A percentile compares a stretch with the other conserved stretches of the same genome.
Evolutionary conservation across 2,329 filamentous ascomycete species (phyloP).

Genomic region (Alternaria sp.): DNA sequence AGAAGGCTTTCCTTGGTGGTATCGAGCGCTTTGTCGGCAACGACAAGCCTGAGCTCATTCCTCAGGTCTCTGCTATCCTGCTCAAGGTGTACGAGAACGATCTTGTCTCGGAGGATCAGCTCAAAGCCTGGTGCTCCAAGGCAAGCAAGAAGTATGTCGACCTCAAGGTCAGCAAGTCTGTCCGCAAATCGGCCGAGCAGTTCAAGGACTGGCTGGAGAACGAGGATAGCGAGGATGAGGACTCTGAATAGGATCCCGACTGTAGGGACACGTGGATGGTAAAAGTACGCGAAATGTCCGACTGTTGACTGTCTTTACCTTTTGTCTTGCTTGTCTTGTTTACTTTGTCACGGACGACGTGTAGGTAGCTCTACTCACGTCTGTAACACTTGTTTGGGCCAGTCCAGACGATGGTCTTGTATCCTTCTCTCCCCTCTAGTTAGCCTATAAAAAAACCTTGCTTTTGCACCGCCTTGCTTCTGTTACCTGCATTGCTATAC

Average conservation of each 20-base stretch:
- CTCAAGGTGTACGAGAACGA: conserved; percentile 92
- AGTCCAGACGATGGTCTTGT: conserved; percentile 6
- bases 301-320: conserved; percentile 19
- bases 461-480: conserved; percentile 12
- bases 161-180: conserved; percentile 87
- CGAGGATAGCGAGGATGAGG: conserved; percentile 70
- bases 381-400: conserved; percentile 3
- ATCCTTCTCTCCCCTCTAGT: conserved; percentile 26
- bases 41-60: conserved; percentile 80
- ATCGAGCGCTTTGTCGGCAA: conserved; percentile 91
- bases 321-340: conserved; percentile 18
- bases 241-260: conserved; percentile 36
- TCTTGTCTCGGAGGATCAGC: conserved; percentile 84
- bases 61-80: conserved; percentile 84
- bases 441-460: conserved; percentile 26
- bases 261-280: conserved; percentile 3
- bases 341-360: conserved; percentile 24
- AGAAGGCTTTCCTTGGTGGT: conserved; percentile 94
- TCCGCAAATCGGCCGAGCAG: conserved; percentile 90
- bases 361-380: conserved; percentile 34
- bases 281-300: conserved; percentile 12
- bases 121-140: conserved; percentile 91
- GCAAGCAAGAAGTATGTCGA: conserved; percentile 99
- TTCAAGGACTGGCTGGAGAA: conserved; percentile 91
- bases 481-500: conserved; percentile 17